Conservation (phyloP, 148 eudicot species). For the Cornus controversa region DNA sequence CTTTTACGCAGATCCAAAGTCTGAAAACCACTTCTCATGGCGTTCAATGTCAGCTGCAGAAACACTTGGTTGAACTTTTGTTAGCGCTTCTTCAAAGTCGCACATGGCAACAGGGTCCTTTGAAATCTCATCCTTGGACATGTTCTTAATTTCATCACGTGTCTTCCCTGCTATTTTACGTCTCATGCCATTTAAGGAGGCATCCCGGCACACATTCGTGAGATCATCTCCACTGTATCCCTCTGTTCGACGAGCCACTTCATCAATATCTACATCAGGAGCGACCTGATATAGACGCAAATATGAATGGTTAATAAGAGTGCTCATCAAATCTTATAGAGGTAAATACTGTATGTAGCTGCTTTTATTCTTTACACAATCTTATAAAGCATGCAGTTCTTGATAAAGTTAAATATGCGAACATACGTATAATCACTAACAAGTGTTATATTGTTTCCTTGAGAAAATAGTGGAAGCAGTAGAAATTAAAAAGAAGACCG, state of each 20-base stretch:
- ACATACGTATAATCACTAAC: too few relatives aligned
- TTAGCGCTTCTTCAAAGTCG: constrained; percentile 86
- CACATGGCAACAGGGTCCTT: constrained; percentile 96
- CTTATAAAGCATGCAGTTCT: neutral
- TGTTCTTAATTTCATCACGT: constrained; percentile 90
- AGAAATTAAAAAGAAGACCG: too few relatives aligned
- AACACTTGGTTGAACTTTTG: constrained; percentile 93
- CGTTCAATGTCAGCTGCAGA: constrained; percentile 84
- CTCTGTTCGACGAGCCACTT: constrained; percentile 84
- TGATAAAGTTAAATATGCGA: too few relatives aligned
- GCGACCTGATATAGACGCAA: constrained; percentile 47
- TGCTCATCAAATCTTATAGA: neutral
- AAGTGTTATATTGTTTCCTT: too few relatives aligned
- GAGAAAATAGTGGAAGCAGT: too few relatives aligned
- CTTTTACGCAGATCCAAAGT: constrained; percentile 87
- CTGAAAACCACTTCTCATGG: constrained; percentile 87
- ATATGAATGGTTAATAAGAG: neutral
- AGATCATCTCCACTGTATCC: constrained; percentile 99
- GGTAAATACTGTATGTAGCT: neutral
- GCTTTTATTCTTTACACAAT: neutral
- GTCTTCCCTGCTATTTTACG: constrained; percentile 95
- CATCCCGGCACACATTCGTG: constrained; percentile 91
- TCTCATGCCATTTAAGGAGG: constrained; percentile 96
- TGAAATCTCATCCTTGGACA: constrained; percentile 92
- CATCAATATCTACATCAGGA: constrained; percentile 77